Evolutionary conservation across 352 stramenopile species (phyloP).

Genomic region (Globisporangium paroecandrum): DNA sequence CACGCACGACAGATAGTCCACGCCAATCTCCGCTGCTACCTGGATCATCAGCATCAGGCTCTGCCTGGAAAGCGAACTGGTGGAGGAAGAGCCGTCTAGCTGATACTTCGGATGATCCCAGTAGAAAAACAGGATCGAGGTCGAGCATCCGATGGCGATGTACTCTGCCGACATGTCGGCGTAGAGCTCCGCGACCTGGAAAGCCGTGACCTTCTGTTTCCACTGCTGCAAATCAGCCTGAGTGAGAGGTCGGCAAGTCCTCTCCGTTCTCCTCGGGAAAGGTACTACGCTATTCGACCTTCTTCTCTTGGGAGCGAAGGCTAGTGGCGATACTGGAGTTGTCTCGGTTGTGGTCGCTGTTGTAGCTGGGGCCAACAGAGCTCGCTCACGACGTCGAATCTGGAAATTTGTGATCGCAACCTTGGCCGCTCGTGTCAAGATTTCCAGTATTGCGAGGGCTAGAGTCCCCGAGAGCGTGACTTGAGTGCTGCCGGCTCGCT

Average conservation of each 20-base stretch:
- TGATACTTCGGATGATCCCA: constrained; percentile 35
- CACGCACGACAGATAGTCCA: neutral
- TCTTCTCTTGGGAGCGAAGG: too few species aligned
- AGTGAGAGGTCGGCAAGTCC: neutral
- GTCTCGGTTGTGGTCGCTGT: too few species aligned
- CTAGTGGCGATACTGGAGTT: too few species aligned
- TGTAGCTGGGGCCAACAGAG: too few species aligned
- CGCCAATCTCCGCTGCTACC: neutral
- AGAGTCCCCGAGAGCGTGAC: constrained; percentile 26
- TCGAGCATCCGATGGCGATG: constrained; percentile 39
- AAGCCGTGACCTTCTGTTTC: constrained; percentile 7
- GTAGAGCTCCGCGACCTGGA: constrained; percentile 17
- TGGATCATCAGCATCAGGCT: constrained; percentile 1
- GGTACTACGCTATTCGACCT: too few species aligned
- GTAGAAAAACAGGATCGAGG: constrained; percentile 32
- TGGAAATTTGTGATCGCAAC: too few species aligned
- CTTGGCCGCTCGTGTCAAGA: constrained; percentile 27
- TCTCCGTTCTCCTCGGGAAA: too few species aligned
- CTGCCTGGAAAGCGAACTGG: neutral
- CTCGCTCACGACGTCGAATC: too few species aligned
- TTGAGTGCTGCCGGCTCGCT: constrained; percentile 22
- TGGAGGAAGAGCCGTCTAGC: neutral
- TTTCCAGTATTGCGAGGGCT: constrained; percentile 27
- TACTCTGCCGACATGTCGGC: constrained; percentile 53
- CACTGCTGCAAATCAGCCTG: constrained; percentile 10